Conservation (phyloP, 1,284 basidiomycete genomes). For the Leccinum subfulvum region DNA sequence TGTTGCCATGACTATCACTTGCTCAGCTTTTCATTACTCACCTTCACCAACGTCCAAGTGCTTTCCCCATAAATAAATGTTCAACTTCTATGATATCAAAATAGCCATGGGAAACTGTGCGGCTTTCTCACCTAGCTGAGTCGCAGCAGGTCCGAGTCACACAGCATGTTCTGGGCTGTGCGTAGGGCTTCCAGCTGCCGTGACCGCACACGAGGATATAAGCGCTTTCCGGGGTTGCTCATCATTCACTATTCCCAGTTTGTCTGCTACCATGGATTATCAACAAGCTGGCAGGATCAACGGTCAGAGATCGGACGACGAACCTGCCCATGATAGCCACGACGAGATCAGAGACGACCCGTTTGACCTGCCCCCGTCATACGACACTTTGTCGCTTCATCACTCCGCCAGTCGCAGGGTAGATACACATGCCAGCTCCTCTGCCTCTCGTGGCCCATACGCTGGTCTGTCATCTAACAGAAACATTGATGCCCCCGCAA, state of each 20-base stretch:
- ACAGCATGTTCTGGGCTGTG: neutral
- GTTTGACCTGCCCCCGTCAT: conserved; percentile 21
- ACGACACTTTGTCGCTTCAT: conserved; percentile 14
- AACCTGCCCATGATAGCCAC: neutral
- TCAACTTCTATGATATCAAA: no score
- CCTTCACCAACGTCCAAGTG: no score
- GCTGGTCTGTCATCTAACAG: conserved; percentile 2
- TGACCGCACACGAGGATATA: neutral
- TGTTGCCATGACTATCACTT: no score
- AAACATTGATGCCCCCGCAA: neutral
- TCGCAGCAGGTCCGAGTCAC: neutral
- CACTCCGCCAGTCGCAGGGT: neutral
- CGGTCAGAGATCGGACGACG: no score
- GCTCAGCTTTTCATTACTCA: no score
- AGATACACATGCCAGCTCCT: neutral
- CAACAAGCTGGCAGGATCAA: no score
- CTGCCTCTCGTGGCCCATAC: neutral
- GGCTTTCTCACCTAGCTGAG: neutral
- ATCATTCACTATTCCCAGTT: neutral
- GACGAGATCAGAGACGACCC: neutral
- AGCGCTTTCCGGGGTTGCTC: neutral
- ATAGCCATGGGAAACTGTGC: no score
- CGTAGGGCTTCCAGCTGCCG: neutral
- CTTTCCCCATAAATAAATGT: no score
- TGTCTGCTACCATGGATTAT: no score